Conservation (phyloP, 2,329 filamentous ascomycete genomes). For the Venturia carpophila region DNA sequence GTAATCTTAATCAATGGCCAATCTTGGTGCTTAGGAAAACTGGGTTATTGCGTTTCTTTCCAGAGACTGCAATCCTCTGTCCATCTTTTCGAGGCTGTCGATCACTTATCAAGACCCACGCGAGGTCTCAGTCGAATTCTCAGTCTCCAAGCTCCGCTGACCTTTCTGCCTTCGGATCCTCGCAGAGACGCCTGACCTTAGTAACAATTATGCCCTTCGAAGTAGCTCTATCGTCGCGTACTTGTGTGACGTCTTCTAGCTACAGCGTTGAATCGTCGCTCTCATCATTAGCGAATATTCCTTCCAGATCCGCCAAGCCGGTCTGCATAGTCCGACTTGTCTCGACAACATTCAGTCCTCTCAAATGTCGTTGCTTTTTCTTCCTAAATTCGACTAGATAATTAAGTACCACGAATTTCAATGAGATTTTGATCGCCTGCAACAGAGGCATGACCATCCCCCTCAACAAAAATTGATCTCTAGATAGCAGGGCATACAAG, state of each 20-base stretch:
- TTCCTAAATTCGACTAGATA: not conserved
- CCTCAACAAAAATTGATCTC: not conserved
- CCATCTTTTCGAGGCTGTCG: too few relatives aligned
- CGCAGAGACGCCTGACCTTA: too few relatives aligned
- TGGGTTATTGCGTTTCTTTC: too few relatives aligned
- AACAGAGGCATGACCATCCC: not conserved
- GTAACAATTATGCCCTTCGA: not conserved
- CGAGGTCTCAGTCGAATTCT: too few relatives aligned
- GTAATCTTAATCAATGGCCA: too few relatives aligned
- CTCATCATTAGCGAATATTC: not conserved
- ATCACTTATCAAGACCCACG: too few relatives aligned
- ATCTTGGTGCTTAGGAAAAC: too few relatives aligned
- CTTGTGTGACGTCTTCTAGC: not conserved
- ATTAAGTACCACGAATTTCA: slow-evolving; percentile 2
- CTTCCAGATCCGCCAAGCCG: not conserved
- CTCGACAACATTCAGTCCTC: not conserved
- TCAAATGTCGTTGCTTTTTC: not conserved
- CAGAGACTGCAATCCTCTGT: too few relatives aligned
- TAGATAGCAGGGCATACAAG: not conserved
- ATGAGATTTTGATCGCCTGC: not conserved
- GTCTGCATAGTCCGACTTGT: not conserved
- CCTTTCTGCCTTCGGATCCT: too few relatives aligned
- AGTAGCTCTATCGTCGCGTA: not conserved
- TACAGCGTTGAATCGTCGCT: not conserved
- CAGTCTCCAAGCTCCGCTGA: too few relatives aligned